Percentiles rank a stretch among this genome's conserved stretches.
These are phyloP conservation scores for Fraxinus cuspidata DNA, from an alignment of 257 asterid genomes.

Conservation along the genomic window DNA sequence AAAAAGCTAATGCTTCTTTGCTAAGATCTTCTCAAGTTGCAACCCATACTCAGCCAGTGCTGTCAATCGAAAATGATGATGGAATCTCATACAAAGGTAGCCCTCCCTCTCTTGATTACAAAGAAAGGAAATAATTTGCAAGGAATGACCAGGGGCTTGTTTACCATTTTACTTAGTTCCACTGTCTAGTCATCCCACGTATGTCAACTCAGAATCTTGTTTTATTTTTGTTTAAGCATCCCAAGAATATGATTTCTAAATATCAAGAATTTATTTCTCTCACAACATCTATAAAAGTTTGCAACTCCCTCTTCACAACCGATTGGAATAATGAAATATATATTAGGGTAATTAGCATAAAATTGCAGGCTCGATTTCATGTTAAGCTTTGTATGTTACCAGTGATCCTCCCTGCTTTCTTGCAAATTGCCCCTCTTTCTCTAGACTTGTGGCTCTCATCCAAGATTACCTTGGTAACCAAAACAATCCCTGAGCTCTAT, in stretches of 20 bases:
- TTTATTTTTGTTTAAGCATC: background rate
- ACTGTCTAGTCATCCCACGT: background rate
- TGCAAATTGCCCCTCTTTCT: background rate
- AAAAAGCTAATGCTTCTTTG: constrained; percentile 59
- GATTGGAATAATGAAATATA: background rate
- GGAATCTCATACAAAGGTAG: constrained; percentile 78
- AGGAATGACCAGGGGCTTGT: background rate
- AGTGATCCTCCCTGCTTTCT: background rate
- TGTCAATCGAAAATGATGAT: constrained; percentile 73
- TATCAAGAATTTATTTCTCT: background rate
- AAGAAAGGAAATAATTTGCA: background rate
- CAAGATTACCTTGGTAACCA: background rate
- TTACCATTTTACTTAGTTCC: background rate
- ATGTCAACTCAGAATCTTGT: background rate
- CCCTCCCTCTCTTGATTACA: background rate
- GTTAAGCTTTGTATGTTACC: background rate
- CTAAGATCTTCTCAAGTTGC: constrained; percentile 67
- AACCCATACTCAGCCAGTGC: constrained; percentile 63
- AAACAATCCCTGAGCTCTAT: background rate
- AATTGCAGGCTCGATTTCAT: background rate
- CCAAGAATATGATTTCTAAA: background rate
- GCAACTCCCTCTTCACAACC: background rate
- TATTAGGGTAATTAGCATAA: background rate
- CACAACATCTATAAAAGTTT: background rate
- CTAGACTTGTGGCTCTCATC: background rate